phyloP scores from a whole-genome alignment of 2,329 filamentous ascomycete species.

The Thielaviopsis populi region DNA sequence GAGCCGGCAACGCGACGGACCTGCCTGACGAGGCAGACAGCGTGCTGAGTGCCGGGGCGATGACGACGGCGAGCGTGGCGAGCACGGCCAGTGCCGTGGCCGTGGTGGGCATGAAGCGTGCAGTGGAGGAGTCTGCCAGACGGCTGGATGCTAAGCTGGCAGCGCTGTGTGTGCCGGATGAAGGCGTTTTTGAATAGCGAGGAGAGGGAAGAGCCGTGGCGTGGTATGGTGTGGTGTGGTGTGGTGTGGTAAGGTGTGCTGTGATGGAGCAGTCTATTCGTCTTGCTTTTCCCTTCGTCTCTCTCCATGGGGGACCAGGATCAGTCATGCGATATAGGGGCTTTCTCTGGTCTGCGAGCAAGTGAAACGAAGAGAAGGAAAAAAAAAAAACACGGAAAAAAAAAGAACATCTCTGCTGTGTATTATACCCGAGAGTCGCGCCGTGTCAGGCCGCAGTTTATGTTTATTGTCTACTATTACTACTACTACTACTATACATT shows the following conservation, averaged over 20 bases:
- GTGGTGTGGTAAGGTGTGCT: background rate
- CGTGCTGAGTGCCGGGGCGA: slow-evolving; percentile 31
- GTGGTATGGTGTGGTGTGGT: too few species aligned
- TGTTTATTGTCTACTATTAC: background rate
- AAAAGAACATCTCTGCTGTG: background rate
- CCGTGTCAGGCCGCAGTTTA: background rate
- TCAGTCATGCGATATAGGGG: too few species aligned
- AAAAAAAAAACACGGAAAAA: background rate
- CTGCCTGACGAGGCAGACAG: slow-evolving; percentile 34
- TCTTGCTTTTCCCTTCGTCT: background rate
- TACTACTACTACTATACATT: background rate
- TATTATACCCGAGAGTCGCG: slow-evolving; percentile 7
- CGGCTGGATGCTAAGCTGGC: slow-evolving; percentile 48
- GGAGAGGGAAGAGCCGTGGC: background rate
- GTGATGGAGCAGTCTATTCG: background rate
- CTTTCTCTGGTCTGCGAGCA: background rate
- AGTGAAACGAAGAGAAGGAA: background rate
- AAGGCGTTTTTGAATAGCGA: slow-evolving; percentile 29
- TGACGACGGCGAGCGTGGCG: slow-evolving; percentile 29
- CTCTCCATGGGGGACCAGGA: too few species aligned
- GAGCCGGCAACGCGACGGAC: slow-evolving; percentile 20
- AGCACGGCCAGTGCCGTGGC: slow-evolving; percentile 30
- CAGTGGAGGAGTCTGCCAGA: slow-evolving; percentile 42
- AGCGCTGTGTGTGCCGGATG: slow-evolving; percentile 37
- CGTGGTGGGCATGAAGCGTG: slow-evolving; percentile 37